A percentile compares a stretch with the other conserved stretches of the same genome.
Evolutionary conservation across 2,329 filamentous ascomycete species (phyloP).

Genomic region (Aspergillus pseudoglaucus): DNA sequence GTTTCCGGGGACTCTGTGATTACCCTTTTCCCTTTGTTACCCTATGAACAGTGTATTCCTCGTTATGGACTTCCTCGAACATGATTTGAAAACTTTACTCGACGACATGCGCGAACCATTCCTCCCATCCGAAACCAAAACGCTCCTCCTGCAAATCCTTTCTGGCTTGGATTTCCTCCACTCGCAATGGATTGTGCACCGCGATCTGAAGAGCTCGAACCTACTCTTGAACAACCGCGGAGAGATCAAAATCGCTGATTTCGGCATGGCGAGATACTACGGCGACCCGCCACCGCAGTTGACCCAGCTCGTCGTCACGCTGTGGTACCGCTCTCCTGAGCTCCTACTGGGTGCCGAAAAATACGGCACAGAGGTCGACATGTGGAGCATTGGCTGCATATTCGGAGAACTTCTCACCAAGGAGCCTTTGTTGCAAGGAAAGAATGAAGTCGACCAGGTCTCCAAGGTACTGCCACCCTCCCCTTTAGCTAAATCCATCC

Average conservation of each 20-base stretch:
- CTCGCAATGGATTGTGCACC: conserved; percentile 82
- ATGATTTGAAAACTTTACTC: conserved; percentile 88
- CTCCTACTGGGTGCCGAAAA: conserved; percentile 71
- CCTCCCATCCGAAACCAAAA: conserved; percentile 85
- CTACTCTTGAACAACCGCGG: conserved; percentile 93
- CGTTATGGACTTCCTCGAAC: conserved; percentile 95
- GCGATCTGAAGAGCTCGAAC: conserved; percentile 89
- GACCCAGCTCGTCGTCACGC: conserved; percentile 87
- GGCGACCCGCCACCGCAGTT: conserved; percentile 71
- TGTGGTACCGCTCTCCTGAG: conserved; percentile 94
- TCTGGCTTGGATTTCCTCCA: conserved; percentile 81
- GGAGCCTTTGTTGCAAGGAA: conserved; percentile 76
- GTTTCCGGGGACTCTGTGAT: conserved; percentile 7
- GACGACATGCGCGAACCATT: conserved; percentile 95
- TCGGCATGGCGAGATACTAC: conserved; percentile 92
- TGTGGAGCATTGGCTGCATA: conserved; percentile 96
- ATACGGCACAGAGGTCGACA: conserved; percentile 74
- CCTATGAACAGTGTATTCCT: conserved; percentile 65
- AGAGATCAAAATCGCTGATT: conserved; percentile 91
- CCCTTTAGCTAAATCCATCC: too few species aligned
- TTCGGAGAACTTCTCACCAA: conserved; percentile 85
- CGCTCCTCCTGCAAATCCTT: conserved; percentile 73
- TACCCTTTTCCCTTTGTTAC: conserved; percentile 7
- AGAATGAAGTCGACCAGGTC: conserved; percentile 88
- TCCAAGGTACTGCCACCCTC: conserved; percentile 47